phyloP scores from a whole-genome alignment of 2,329 filamentous ascomycete genomes.

The Lachnellula subtilissima region DNA sequence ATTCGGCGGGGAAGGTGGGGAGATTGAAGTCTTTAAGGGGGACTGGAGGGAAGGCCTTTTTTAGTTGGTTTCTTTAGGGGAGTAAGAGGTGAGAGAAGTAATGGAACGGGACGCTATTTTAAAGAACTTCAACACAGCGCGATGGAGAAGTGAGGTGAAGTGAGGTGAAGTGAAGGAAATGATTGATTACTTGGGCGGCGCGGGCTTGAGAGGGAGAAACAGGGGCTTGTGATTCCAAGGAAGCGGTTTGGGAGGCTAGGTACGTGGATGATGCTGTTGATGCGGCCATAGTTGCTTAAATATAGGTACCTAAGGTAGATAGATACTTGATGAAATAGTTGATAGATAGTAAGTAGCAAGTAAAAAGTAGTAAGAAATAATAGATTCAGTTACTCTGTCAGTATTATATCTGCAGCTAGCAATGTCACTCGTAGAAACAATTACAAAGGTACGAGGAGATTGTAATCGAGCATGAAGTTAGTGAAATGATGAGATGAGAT shows the following conservation, averaged over 20 bases:
- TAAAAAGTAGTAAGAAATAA: background rate
- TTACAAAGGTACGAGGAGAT: too few species aligned
- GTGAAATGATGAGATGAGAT: too few species aligned
- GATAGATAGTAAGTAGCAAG: background rate
- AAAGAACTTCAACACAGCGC: background rate
- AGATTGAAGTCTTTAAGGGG: conserved; percentile 41
- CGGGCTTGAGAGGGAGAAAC: conserved; percentile 8
- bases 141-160: background rate
- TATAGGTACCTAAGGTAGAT: background rate
- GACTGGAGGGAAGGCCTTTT: conserved; percentile 32
- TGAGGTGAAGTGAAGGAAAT: background rate
- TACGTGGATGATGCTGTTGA: conserved; percentile 1
- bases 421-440: too few species aligned
- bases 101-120: background rate
- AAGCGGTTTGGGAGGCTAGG: conserved; percentile 12
- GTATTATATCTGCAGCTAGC: too few species aligned
- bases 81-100: background rate
- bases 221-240: conserved; percentile 11
- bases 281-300: conserved; percentile 10
- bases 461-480: too few species aligned
- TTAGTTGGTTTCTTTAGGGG: background rate
- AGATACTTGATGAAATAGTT: too few species aligned
- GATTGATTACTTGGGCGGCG: background rate
- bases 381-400: too few species aligned
- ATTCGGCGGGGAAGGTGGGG: conserved; percentile 40